Percentiles rank a stretch among this genome's conserved stretches.
phyloP scores from a whole-genome alignment of 2,329 filamentous ascomycete species.

The Sporothrix inflata region DNA sequence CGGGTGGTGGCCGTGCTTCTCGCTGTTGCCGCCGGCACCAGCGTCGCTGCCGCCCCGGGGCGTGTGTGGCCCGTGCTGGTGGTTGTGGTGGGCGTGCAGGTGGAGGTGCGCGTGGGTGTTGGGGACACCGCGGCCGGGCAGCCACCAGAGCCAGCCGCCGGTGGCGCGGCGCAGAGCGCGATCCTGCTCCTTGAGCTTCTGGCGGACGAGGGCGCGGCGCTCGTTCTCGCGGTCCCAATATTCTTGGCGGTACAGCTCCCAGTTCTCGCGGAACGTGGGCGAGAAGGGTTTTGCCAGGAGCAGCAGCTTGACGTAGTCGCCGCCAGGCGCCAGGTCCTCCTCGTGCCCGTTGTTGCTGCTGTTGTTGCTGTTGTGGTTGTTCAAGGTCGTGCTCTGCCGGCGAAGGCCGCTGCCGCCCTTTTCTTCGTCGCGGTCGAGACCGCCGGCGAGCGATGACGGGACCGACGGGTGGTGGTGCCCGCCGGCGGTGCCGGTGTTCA shows the following conservation, averaged over 20 bases:
- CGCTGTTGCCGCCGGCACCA: conserved; percentile 25
- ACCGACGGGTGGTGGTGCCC: conserved; percentile 43
- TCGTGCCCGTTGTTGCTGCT: conserved; percentile 61
- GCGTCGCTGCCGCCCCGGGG: conserved; percentile 28
- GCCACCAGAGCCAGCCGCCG: conserved; percentile 83
- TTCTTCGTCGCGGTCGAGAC: conserved; percentile 30
- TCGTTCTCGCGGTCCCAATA: conserved; percentile 99
- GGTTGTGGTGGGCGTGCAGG: neutral
- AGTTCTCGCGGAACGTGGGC: conserved; percentile 91
- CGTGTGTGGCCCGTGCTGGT: conserved; percentile 24
- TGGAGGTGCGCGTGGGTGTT: neutral
- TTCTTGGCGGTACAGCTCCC: conserved; percentile 90
- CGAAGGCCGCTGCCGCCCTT: conserved; percentile 23
- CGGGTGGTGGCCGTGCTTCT: conserved; percentile 46
- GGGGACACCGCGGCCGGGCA: conserved; percentile 62
- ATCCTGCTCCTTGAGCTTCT: conserved; percentile 70
- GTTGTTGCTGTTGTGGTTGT: neutral
- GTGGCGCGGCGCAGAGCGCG: conserved; percentile 68
- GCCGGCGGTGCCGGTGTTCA: conserved; percentile 43
- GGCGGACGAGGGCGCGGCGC: conserved; percentile 72
- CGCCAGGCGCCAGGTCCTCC: conserved; percentile 86
- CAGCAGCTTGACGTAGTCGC: conserved; percentile 88
- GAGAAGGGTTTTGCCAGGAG: conserved; percentile 94
- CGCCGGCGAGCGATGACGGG: conserved; percentile 36
- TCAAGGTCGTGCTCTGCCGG: conserved; percentile 20